A percentile compares a stretch with the other conserved stretches of the same genome.
These are phyloP conservation scores for Astrothelium macrocarpum DNA, from an alignment of 495 filamentous ascomycete species.

Conservation along the genomic window DNA sequence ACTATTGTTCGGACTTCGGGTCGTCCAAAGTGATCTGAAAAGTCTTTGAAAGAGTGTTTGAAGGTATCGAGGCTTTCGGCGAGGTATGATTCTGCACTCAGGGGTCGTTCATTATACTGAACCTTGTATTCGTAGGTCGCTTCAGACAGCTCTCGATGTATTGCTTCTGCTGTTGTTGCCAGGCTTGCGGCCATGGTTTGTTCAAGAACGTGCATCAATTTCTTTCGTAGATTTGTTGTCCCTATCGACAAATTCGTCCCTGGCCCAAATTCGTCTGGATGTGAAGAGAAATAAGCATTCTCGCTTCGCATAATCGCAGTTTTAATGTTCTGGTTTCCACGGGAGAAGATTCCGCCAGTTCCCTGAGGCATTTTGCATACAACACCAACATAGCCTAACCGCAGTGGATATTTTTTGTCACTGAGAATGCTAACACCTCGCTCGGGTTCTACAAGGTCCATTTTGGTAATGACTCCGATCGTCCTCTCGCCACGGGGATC, in stretches of 20 bases:
- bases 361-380: slow-evolving; percentile 69
- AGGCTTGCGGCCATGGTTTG: slow-evolving; percentile 92
- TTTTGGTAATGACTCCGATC: slow-evolving; percentile 97
- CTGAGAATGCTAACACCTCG: slow-evolving; percentile 67
- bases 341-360: slow-evolving; percentile 67
- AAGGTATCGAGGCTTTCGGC: slow-evolving; percentile 91
- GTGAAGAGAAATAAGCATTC: slow-evolving; percentile 72
- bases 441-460: slow-evolving; percentile 87
- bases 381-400: slow-evolving; percentile 95
- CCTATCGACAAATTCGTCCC: slow-evolving; percentile 65
- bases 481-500: slow-evolving; percentile 93
- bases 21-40: slow-evolving; percentile 80
- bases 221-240: slow-evolving; percentile 78
- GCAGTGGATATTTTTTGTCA: slow-evolving; percentile 88
- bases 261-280: slow-evolving; percentile 69
- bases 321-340: slow-evolving; percentile 73
- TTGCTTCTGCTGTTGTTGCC: slow-evolving; percentile 76
- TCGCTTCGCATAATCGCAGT: slow-evolving; percentile 81
- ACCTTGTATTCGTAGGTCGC: slow-evolving; percentile 99
- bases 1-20: slow-evolving; percentile 80
- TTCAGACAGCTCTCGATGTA: slow-evolving; percentile 91
- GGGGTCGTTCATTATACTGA: slow-evolving; percentile 92
- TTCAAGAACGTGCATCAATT: slow-evolving; percentile 93
- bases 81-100: slow-evolving; percentile 92
- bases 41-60: slow-evolving; percentile 95